phyloP scores from a whole-genome alignment of 208 protist genomes.

The Trypanosoma avium region DNA sequence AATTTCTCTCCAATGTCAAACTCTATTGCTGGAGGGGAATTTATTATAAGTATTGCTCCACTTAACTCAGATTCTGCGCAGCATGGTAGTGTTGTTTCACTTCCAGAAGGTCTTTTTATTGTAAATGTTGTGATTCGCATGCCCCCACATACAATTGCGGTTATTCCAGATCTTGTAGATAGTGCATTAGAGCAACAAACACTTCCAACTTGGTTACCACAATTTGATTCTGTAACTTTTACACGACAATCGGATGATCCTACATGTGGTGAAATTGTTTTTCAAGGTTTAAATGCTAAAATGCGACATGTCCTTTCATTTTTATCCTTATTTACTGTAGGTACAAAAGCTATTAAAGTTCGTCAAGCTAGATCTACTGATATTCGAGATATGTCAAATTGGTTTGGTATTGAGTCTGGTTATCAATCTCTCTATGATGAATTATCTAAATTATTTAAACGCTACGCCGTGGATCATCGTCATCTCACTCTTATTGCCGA shows the following conservation, averaged over 20 bases:
- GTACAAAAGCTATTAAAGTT: constrained; percentile 55
- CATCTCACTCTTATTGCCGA: constrained; percentile 90
- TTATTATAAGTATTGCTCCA: constrained; percentile 52
- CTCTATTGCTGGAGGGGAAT: constrained; percentile 45
- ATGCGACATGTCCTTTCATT: constrained; percentile 71
- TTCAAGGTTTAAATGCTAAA: constrained; percentile 71
- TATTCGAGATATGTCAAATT: constrained; percentile 77
- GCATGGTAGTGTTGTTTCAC: constrained; percentile 31
- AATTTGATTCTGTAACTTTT: constrained; percentile 80
- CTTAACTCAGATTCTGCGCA: constrained; percentile 39
- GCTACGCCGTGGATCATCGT: constrained; percentile 87
- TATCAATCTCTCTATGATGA: constrained; percentile 82
- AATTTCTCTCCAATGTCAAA: constrained; percentile 46
- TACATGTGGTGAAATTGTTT: constrained; percentile 80
- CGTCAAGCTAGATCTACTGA: constrained; percentile 80
- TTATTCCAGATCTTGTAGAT: constrained; percentile 81
- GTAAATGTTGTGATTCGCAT: constrained; percentile 68
- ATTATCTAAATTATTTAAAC: constrained; percentile 83
- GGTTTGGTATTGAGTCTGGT: constrained; percentile 82
- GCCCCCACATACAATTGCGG: constrained; percentile 52
- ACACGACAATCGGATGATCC: constrained; percentile 69
- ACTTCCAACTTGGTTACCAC: constrained; percentile 75
- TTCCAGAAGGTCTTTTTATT: constrained; percentile 67
- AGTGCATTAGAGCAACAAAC: constrained; percentile 49
- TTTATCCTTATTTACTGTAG: constrained; percentile 80